Conservation (phyloP, 495 filamentous ascomycete species). For the Pyrenula aspistea region DNA sequence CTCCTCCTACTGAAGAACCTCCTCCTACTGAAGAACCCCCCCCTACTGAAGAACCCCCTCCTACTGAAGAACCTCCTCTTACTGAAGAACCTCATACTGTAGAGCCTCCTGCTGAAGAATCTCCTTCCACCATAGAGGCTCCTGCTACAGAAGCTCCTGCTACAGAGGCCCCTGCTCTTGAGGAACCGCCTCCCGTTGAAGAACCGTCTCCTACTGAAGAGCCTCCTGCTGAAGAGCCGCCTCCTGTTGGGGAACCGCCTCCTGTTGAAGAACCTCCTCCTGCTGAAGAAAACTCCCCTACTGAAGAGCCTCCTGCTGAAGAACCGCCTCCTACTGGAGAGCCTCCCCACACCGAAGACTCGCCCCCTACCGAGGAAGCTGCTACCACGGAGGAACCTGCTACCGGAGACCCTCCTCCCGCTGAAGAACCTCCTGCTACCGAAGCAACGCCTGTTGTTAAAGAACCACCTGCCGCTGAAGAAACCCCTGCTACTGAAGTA, state of each 20-base stretch:
- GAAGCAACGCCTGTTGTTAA: neutral
- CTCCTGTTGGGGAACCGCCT: slow-evolving; percentile 1
- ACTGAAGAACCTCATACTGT: neutral
- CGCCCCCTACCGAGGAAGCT: neutral
- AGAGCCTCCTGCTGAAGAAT: slow-evolving; percentile 1
- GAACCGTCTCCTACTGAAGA: neutral
- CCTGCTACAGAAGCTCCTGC: neutral
- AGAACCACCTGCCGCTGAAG: slow-evolving; percentile 1
- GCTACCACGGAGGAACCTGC: neutral
- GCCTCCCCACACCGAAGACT: neutral
- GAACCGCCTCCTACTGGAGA: slow-evolving; percentile 2
- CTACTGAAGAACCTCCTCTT: slow-evolving; percentile 1
- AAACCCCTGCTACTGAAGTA: neutral
- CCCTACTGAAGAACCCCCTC: slow-evolving; percentile 2
- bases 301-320: slow-evolving; percentile 1
- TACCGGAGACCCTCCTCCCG: neutral
- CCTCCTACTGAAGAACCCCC: neutral
- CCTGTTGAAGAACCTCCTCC: neutral
- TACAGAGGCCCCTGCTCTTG: neutral
- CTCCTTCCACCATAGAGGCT: neutral
- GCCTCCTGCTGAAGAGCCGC: neutral
- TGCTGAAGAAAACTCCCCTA: neutral
- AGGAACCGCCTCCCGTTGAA: neutral
- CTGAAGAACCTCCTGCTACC: slow-evolving; percentile 1
- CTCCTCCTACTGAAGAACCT: neutral